A percentile compares a stretch with the other conserved stretches of the same genome.
phyloP scores from a whole-genome alignment of 371 early-diverging fungal species.

The Funneliformis caledonium region DNA sequence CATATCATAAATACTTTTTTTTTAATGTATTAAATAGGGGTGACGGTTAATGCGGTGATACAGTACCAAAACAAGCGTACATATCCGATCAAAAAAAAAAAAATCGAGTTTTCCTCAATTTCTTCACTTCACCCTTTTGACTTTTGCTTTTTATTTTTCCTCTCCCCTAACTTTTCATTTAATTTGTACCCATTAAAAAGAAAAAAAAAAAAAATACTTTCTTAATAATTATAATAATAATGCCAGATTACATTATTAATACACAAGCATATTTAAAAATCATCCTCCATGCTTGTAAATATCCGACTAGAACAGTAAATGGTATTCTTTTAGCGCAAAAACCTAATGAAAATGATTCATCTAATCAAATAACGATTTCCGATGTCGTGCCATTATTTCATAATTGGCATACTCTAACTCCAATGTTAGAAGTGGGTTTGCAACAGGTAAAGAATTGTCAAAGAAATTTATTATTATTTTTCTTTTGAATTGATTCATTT shows the following conservation, averaged over 20 bases:
- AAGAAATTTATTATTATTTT: background rate
- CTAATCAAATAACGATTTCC: constrained; percentile 45
- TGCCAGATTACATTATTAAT: background rate
- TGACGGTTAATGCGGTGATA: too few relatives aligned
- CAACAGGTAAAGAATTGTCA: constrained; percentile 60
- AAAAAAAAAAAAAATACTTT: background rate
- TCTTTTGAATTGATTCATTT: background rate
- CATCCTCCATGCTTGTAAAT: constrained; percentile 81
- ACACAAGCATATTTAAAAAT: constrained; percentile 71
- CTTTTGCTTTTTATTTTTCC: too few relatives aligned
- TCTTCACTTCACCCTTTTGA: too few relatives aligned
- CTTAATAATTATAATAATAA: background rate
- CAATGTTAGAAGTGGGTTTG: constrained; percentile 80
- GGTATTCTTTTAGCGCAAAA: constrained; percentile 66
- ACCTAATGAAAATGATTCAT: constrained; percentile 43
- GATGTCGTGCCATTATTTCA: constrained; percentile 83
- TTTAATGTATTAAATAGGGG: too few relatives aligned
- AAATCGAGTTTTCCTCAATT: too few relatives aligned
- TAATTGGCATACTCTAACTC: constrained; percentile 74
- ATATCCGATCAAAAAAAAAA: too few relatives aligned
- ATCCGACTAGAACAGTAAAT: constrained; percentile 69
- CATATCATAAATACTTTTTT: background rate
- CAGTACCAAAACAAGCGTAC: too few relatives aligned
- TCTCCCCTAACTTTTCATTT: too few relatives aligned
- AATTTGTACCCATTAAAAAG: too few relatives aligned